These are phyloP conservation scores for Fusarium pseudoanthophilum DNA, from an alignment of 2,329 filamentous ascomycete genomes.

Conservation along the genomic window DNA sequence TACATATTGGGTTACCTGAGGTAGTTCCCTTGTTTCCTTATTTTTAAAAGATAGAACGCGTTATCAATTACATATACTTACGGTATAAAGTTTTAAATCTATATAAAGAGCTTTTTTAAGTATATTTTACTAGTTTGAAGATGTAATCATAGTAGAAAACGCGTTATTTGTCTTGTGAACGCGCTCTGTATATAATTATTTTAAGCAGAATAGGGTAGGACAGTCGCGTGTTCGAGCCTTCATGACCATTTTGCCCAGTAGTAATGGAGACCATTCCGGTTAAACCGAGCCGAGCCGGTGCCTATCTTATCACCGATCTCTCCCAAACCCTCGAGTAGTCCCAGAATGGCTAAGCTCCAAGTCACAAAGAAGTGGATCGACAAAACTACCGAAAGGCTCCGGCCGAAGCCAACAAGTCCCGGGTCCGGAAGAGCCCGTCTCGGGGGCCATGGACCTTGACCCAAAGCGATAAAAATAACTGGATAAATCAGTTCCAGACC, in stretches of 20 bases:
- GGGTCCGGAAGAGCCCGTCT: neutral
- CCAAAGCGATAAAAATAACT: neutral
- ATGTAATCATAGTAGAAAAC: neutral
- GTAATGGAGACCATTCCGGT: neutral
- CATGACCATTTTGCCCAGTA: neutral
- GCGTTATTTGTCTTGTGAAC: neutral
- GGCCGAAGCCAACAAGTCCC: neutral
- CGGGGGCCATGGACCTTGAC: neutral
- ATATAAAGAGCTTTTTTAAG: fast-evolving
- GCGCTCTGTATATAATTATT: neutral
- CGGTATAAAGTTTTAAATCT: fast-evolving
- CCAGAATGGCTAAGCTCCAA: neutral
- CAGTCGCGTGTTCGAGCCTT: neutral
- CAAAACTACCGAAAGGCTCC: neutral
- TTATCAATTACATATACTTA: neutral
- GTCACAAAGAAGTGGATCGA: neutral
- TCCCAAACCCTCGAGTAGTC: neutral
- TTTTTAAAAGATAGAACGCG: neutral
- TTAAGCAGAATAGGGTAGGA: neutral
- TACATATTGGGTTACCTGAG: too few relatives aligned
- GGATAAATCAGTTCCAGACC: neutral
- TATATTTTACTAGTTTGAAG: fast-evolving
- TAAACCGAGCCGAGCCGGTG: neutral
- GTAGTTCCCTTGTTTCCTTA: too few relatives aligned
- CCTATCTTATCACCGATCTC: neutral